These are phyloP conservation scores for Exophiala xenobiotica DNA, from an alignment of 2,329 filamentous ascomycete genomes.

Conservation along the genomic window DNA sequence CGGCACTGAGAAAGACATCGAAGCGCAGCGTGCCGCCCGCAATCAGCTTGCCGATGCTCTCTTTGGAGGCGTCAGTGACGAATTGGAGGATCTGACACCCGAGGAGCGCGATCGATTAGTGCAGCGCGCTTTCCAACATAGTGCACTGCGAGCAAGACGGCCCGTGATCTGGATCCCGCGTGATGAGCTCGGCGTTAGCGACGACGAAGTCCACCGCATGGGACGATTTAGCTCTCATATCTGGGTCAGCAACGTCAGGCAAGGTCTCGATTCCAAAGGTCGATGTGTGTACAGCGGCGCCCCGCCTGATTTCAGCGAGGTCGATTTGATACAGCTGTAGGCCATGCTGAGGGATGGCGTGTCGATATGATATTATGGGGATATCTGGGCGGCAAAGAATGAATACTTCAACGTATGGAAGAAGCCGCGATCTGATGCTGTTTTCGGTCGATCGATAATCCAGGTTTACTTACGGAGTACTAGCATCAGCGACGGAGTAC, in stretches of 20 bases:
- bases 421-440: no score
- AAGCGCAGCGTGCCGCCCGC: slow-evolving; percentile 63
- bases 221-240: slow-evolving; percentile 70
- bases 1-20: slow-evolving; percentile 61
- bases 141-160: slow-evolving; percentile 76
- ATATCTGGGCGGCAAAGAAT: no score
- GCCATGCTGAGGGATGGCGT: neutral
- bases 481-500: no score
- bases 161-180: slow-evolving; percentile 93
- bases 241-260: slow-evolving; percentile 93
- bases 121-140: slow-evolving; percentile 85
- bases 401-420: no score
- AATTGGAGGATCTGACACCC: slow-evolving; percentile 89
- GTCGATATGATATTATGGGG: neutral
- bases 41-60: slow-evolving; percentile 70
- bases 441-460: no score
- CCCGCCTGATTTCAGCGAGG: slow-evolving; percentile 84
- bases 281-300: slow-evolving; percentile 81
- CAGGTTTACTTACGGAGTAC: no score
- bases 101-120: slow-evolving; percentile 84
- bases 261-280: slow-evolving; percentile 78
- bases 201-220: slow-evolving; percentile 83
- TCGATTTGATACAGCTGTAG: slow-evolving; percentile 79
- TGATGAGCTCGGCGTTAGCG: slow-evolving; percentile 84
- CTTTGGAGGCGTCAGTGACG: slow-evolving; percentile 84